Conservation (phyloP, 768 basidiomycete genomes). For the Pisolithus sp. region DNA sequence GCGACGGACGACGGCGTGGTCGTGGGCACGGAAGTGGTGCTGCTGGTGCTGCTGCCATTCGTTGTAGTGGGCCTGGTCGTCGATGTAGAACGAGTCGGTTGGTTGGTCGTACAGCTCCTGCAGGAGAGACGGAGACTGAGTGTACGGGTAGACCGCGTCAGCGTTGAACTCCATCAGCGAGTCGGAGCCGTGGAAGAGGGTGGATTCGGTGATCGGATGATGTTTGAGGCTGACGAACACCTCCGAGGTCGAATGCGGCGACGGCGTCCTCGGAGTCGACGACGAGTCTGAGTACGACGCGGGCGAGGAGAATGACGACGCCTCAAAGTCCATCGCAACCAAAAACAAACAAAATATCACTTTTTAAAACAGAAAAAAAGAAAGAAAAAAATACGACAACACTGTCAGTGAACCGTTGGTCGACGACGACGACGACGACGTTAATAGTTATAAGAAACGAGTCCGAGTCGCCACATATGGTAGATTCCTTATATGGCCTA, state of each 20-base stretch:
- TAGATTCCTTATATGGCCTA: slow-evolving; percentile 19
- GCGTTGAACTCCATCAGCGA: slow-evolving; percentile 28
- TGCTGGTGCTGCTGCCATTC: slow-evolving; percentile 33
- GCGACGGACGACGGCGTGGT: slow-evolving; percentile 48
- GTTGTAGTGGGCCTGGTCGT: slow-evolving; percentile 29
- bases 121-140: slow-evolving; percentile 40
- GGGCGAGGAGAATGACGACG: slow-evolving; percentile 36
- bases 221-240: slow-evolving; percentile 32
- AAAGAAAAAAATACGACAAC: slow-evolving; percentile 9
- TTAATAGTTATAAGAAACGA: slow-evolving; percentile 27
- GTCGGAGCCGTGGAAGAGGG: slow-evolving; percentile 45
- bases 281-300: slow-evolving; percentile 53
- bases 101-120: slow-evolving; percentile 64
- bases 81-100: slow-evolving; percentile 26
- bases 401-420: background rate
- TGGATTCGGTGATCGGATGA: slow-evolving; percentile 33
- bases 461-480: slow-evolving; percentile 19
- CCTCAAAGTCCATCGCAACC: slow-evolving; percentile 48
- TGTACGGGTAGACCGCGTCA: slow-evolving; percentile 29
- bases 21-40: slow-evolving; percentile 29
- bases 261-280: slow-evolving; percentile 66
- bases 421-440: slow-evolving; percentile 5
- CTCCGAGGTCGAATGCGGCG: slow-evolving; percentile 38
- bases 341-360: background rate
- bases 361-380: background rate